Evolutionary conservation across 2,329 filamentous ascomycete species (phyloP).

Genomic region (Colletotrichum abscissum): DNA sequence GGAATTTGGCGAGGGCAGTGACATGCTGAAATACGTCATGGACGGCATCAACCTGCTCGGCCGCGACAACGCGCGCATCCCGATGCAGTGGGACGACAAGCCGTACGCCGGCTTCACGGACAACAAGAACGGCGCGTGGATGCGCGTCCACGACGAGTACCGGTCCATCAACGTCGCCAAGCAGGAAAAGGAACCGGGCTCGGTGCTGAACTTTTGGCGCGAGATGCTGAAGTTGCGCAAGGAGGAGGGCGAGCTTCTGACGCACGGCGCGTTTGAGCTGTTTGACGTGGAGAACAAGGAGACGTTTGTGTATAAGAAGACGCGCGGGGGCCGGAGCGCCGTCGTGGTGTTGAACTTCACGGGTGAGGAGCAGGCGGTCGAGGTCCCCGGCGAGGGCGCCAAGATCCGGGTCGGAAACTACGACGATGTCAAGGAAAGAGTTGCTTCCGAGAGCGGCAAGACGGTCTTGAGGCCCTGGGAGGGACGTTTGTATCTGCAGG

Average conservation of each 20-base stretch:
- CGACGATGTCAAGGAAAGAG: conserved; percentile 37
- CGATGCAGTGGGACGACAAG: conserved; percentile 72
- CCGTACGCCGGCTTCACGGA: conserved; percentile 72
- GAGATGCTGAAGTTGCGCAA: conserved; percentile 64
- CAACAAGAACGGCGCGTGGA: conserved; percentile 58
- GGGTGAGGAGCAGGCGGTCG: conserved; percentile 43
- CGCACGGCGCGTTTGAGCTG: conserved; percentile 69
- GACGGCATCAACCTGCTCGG: conserved; percentile 68
- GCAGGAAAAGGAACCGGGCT: conserved; percentile 56
- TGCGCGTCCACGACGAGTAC: conserved; percentile 70
- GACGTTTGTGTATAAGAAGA: conserved; percentile 59
- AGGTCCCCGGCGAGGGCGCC: conserved; percentile 35
- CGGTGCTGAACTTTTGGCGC: conserved; percentile 72
- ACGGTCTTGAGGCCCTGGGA: conserved; percentile 47
- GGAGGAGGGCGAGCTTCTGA: conserved; percentile 66
- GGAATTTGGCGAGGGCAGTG: conserved; percentile 55
- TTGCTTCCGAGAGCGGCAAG: conserved; percentile 23
- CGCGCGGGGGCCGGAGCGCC: conserved; percentile 40
- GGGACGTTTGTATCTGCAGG: conserved; percentile 45
- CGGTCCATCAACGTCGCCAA: conserved; percentile 63
- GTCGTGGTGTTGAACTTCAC: conserved; percentile 54
- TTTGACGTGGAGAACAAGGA: conserved; percentile 58
- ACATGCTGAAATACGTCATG: conserved; percentile 57
- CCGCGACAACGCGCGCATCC: conserved; percentile 74
- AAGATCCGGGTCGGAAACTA: conserved; percentile 45